Evolutionary conservation across 495 filamentous ascomycete species (phyloP).

Genomic region (Podospora pseudoanserina): DNA sequence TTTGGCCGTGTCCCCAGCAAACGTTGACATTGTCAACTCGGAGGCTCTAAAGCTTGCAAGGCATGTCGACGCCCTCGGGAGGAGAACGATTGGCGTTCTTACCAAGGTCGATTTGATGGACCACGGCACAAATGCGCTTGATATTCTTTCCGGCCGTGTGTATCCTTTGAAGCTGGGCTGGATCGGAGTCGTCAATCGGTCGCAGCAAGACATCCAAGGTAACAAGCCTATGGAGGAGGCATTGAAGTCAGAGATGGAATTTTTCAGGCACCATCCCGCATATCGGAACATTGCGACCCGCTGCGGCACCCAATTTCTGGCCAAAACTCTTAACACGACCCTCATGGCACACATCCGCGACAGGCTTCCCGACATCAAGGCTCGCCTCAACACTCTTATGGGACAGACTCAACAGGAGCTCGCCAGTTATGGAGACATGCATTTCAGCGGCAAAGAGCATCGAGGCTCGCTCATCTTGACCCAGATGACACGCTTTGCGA

Average conservation of each 20-base stretch:
- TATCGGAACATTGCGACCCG: slow-evolving; percentile 93
- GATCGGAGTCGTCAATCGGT: slow-evolving; percentile 96
- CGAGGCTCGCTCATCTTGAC: slow-evolving; percentile 91
- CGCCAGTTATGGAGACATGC: slow-evolving; percentile 95
- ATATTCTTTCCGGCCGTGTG: slow-evolving; percentile 92
- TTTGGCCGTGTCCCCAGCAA: slow-evolving; percentile 93
- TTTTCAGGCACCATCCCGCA: slow-evolving; percentile 94
- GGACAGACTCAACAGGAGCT: slow-evolving; percentile 98
- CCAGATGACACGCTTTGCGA: slow-evolving; percentile 96
- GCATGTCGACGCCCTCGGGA: slow-evolving; percentile 92
- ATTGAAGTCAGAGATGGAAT: slow-evolving; percentile 84
- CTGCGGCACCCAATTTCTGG: slow-evolving; percentile 92
- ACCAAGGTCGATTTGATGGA: slow-evolving; percentile 99
- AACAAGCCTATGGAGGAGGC: slow-evolving; percentile 89
- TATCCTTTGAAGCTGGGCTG: slow-evolving; percentile 97
- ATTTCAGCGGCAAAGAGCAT: slow-evolving; percentile 97
- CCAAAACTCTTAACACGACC: slow-evolving; percentile 91
- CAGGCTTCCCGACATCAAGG: slow-evolving; percentile 95
- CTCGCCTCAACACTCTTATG: slow-evolving; percentile 95
- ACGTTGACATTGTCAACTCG: slow-evolving; percentile 98
- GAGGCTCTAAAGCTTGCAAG: slow-evolving; percentile 95
- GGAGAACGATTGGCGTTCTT: slow-evolving; percentile 93
- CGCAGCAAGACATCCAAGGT: slow-evolving; percentile 96
- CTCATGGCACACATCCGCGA: slow-evolving; percentile 97
- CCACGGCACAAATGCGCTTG: slow-evolving; percentile 95